Evolutionary conservation across 2,329 filamentous ascomycete genomes (phyloP).

Genomic region (Aphanoascus verrucosus): DNA sequence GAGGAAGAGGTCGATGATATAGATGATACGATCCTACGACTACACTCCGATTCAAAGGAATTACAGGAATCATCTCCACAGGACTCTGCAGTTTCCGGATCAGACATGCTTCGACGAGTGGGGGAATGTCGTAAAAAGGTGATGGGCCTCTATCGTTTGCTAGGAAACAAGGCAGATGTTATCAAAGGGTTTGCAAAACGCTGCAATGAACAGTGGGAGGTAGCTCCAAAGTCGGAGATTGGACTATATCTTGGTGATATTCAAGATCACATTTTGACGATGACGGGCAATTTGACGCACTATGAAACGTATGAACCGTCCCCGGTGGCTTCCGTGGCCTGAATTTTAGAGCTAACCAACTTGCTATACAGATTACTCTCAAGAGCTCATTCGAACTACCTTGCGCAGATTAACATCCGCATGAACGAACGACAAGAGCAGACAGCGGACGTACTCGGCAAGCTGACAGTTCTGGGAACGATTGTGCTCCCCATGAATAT

Average conservation of each 20-base stretch:
- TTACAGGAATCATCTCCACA: background rate
- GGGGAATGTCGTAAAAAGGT: slow-evolving; percentile 95
- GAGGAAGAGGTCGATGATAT: slow-evolving; percentile 97
- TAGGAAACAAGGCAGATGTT: slow-evolving; percentile 96
- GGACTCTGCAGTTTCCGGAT: slow-evolving; percentile 42
- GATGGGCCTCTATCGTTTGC: slow-evolving; percentile 83
- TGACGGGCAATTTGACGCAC: slow-evolving; percentile 91
- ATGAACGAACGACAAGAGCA: slow-evolving; percentile 98
- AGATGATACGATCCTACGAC: slow-evolving; percentile 75
- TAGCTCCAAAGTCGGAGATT: slow-evolving; percentile 88
- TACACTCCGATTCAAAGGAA: slow-evolving; percentile 53
- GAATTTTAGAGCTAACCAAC: slow-evolving; percentile 18
- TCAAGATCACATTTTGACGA: slow-evolving; percentile 97
- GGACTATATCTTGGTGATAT: slow-evolving; percentile 97
- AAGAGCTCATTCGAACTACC: slow-evolving; percentile 87
- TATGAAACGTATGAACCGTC: slow-evolving; percentile 70
- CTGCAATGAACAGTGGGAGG: slow-evolving; percentile 96
- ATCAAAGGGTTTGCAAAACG: slow-evolving; percentile 98
- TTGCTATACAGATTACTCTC: slow-evolving; percentile 58
- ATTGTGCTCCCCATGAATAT: slow-evolving; percentile 99
- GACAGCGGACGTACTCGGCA: slow-evolving; percentile 88
- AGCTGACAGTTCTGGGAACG: slow-evolving; percentile 88
- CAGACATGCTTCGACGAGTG: slow-evolving; percentile 83
- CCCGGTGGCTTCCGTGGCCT: background rate
- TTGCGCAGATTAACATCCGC: slow-evolving; percentile 97